These are phyloP conservation scores for Saposhnikovia divaricata DNA, from an alignment of 129 eudicot genomes.

Conservation along the genomic window DNA sequence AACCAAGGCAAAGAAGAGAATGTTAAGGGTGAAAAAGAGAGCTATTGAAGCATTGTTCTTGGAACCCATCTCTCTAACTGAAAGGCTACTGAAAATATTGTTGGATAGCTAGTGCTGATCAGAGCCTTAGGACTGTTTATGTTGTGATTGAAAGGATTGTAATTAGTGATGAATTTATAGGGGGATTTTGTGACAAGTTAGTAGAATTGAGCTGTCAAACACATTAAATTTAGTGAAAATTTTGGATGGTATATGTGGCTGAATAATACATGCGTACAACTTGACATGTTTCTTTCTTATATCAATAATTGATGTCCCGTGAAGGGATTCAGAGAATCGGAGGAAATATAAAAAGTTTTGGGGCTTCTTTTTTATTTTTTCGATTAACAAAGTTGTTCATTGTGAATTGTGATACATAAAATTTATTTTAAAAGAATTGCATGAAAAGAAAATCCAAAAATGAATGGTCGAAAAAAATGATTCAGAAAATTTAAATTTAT, in stretches of 20 bases:
- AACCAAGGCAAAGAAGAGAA: constrained; percentile 3
- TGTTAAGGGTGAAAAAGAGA: constrained; percentile 3
- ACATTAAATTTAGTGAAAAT: neutral
- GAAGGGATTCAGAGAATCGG: neutral
- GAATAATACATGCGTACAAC: neutral
- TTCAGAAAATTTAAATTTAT: no score
- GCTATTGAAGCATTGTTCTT: constrained; percentile 7
- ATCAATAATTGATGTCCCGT: neutral
- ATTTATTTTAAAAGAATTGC: no score
- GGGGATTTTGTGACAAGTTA: neutral
- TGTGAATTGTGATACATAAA: no score
- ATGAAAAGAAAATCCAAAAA: no score
- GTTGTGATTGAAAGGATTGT: neutral
- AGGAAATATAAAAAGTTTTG: neutral
- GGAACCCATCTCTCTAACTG: neutral
- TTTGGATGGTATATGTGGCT: neutral
- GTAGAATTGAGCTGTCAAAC: neutral
- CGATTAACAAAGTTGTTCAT: no score
- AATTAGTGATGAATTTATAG: neutral
- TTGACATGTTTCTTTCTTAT: neutral
- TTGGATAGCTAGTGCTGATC: neutral
- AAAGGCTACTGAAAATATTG: neutral
- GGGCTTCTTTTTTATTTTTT: no score
- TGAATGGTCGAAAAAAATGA: no score
- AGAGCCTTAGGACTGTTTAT: neutral